Conservation (phyloP, 1,284 basidiomycete species). For the Xerocomus nothofagi region DNA sequence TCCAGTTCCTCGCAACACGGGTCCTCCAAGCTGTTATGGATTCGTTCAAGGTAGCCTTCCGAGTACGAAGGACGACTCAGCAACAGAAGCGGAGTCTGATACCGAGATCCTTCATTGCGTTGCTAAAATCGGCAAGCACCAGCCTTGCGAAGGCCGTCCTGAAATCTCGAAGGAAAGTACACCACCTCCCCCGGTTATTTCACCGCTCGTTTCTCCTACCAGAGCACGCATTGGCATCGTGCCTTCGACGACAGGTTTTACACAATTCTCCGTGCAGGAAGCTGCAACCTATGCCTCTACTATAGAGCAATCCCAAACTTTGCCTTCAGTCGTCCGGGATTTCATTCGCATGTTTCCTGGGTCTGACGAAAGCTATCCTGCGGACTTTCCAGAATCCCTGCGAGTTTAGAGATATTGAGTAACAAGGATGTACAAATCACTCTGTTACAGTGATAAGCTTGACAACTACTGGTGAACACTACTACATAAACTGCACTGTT, state of each 20-base stretch:
- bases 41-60: not conserved
- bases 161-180: not conserved
- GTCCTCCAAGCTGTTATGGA: not conserved
- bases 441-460: not conserved
- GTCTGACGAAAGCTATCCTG: constrained; percentile 46
- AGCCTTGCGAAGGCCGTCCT: not conserved
- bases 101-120: constrained; percentile 29
- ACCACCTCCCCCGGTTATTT: constrained; percentile 17
- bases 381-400: constrained; percentile 47
- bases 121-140: constrained; percentile 26
- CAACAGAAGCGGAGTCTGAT: constrained; percentile 37
- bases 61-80: constrained; percentile 30
- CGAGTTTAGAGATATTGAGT: constrained; percentile 26
- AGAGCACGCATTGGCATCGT: constrained; percentile 13
- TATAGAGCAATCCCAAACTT: constrained; percentile 6
- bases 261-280: constrained; percentile 8
- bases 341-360: constrained; percentile 45
- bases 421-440: not conserved
- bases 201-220: constrained; percentile 30
- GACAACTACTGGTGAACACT: not conserved
- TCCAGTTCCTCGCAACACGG: not conserved
- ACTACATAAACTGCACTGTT: not conserved
- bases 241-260: not conserved
- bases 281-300: constrained; percentile 1
- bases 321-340: constrained; percentile 34